These are phyloP conservation scores for Talaromyces piceae DNA, from an alignment of 2,329 filamentous ascomycete species.

Conservation along the genomic window DNA sequence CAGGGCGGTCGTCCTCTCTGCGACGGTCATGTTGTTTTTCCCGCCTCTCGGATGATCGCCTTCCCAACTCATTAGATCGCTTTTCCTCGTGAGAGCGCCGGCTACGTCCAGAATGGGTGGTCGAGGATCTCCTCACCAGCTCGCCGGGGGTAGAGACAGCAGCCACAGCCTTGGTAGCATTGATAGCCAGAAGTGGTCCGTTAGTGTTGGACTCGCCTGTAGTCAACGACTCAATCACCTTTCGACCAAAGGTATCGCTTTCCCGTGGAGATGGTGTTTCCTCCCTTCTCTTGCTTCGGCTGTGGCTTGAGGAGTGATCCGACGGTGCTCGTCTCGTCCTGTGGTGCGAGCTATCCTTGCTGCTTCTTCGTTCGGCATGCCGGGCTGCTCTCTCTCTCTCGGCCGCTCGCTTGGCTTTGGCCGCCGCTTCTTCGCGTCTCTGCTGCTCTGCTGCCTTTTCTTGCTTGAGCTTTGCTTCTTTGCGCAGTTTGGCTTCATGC, in stretches of 20 bases:
- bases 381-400: constrained; percentile 13
- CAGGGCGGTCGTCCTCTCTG: constrained; percentile 4
- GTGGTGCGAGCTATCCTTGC: constrained; percentile 4
- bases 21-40: constrained; percentile 12
- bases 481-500: constrained; percentile 25
- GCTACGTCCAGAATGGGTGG: constrained; percentile 22
- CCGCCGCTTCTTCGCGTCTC: constrained; percentile 12
- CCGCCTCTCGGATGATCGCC: constrained; percentile 6
- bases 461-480: constrained; percentile 24
- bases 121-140: constrained; percentile 19
- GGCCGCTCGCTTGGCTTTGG: constrained; percentile 5
- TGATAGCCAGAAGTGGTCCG: constrained; percentile 32
- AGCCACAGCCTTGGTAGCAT: constrained; percentile 25
- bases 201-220: constrained; percentile 35
- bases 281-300: constrained; percentile 15
- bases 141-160: constrained; percentile 14
- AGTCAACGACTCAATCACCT: constrained; percentile 31
- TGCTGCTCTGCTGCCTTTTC: constrained; percentile 16
- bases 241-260: constrained; percentile 13
- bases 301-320: constrained; percentile 20
- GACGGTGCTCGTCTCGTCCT: constrained; percentile 16
- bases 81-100: constrained; percentile 11
- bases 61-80: constrained; percentile 11
- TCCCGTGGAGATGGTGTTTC: constrained; percentile 19
- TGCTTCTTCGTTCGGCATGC: constrained; percentile 2